Conservation (phyloP, 148 eudicot genomes). For the Rhododendron simsii region DNA sequence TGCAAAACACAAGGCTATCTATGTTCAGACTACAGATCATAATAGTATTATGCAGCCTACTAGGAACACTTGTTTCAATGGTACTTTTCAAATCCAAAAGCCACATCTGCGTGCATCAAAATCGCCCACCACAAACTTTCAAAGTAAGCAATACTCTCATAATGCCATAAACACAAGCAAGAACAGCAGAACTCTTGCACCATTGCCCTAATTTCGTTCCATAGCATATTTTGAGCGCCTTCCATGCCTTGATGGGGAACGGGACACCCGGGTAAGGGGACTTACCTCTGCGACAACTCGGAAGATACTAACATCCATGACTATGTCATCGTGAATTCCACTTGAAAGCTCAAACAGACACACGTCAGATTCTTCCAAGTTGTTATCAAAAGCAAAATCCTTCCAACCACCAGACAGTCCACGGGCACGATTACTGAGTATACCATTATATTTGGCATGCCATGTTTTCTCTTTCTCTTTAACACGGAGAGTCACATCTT, state of each 20-base stretch:
- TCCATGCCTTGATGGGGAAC: background rate
- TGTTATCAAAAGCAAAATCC: constrained; percentile 31
- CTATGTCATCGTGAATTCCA: background rate
- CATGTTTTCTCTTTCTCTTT: constrained; percentile 26
- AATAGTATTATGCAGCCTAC: background rate
- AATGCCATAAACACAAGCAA: background rate
- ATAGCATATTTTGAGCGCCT: background rate
- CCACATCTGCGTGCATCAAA: background rate
- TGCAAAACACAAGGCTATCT: background rate
- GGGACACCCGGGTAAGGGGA: constrained; percentile 1
- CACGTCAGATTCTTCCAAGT: constrained; percentile 36
- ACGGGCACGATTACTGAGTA: background rate
- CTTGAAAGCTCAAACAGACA: constrained; percentile 38
- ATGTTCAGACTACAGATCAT: background rate
- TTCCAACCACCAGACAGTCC: constrained; percentile 30
- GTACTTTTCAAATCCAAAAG: background rate
- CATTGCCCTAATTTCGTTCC: background rate
- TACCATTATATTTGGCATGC: constrained; percentile 11
- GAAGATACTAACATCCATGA: constrained; percentile 39
- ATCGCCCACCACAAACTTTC: background rate
- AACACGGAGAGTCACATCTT: constrained; percentile 27
- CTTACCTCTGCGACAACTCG: constrained; percentile 30
- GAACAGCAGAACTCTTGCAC: background rate
- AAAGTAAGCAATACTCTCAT: background rate
- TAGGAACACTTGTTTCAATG: background rate